A percentile compares a stretch with the other conserved stretches of the same genome.
Evolutionary conservation across 2,329 filamentous ascomycete species (phyloP).

Genomic region (Monilinia aucupariae): DNA sequence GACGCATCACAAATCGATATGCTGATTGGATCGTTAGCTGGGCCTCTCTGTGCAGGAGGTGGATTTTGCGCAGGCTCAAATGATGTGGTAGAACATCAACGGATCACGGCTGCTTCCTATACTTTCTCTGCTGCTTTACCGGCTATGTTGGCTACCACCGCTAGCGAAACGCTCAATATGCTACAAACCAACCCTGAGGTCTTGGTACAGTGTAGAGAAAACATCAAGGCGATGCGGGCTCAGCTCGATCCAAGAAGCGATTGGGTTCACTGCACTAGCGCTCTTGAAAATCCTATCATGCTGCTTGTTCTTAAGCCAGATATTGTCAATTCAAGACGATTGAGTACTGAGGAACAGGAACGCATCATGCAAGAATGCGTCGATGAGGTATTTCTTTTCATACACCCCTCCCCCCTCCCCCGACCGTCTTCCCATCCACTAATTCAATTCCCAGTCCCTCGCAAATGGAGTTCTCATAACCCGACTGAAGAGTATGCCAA

Average conservation of each 20-base stretch:
- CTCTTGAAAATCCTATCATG: conserved; percentile 80
- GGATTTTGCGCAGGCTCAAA: conserved; percentile 91
- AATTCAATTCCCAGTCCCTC: conserved; percentile 53
- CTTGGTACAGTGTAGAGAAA: conserved; percentile 72
- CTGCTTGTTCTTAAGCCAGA: conserved; percentile 79
- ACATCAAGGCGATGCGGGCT: conserved; percentile 76
- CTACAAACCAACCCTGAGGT: conserved; percentile 84
- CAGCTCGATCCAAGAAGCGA: conserved; percentile 91
- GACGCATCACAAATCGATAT: conserved; percentile 92
- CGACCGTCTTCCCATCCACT: neutral
- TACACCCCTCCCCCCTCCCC: neutral
- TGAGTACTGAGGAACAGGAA: conserved; percentile 74
- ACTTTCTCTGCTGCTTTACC: conserved; percentile 94
- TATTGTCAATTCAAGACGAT: conserved; percentile 63
- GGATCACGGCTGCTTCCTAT: conserved; percentile 85
- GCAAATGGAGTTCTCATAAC: conserved; percentile 87
- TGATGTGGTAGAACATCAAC: conserved; percentile 93
- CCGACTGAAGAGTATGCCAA: conserved; percentile 72
- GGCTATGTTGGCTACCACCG: conserved; percentile 90
- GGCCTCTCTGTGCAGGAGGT: conserved; percentile 84
- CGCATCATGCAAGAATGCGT: conserved; percentile 81
- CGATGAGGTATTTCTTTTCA: conserved; percentile 59
- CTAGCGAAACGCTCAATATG: conserved; percentile 81
- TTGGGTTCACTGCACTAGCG: conserved; percentile 80
- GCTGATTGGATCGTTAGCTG: conserved; percentile 89